A percentile compares a stretch with the other conserved stretches of the same genome.
Evolutionary conservation across 1,139 yeast genomes (phyloP).

Genomic region (Scheffersomyces illinoinensis): DNA sequence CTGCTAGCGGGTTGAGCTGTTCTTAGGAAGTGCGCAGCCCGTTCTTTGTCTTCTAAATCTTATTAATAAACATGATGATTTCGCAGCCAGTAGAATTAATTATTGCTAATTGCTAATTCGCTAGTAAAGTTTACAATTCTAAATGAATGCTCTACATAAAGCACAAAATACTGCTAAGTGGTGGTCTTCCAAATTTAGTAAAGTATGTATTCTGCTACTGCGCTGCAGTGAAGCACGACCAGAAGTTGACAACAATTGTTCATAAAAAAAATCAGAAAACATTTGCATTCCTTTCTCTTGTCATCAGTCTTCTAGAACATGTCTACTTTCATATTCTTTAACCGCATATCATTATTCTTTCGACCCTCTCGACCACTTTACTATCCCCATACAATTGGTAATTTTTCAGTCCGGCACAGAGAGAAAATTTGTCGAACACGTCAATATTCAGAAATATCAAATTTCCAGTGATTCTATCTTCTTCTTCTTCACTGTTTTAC

Average conservation of each 20-base stretch:
- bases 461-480: not conserved
- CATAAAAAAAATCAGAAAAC: too few relatives aligned
- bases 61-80: not conserved
- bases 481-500: not conserved
- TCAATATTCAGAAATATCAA: not conserved
- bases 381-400: not conserved
- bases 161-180: too few relatives aligned
- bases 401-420: not conserved
- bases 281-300: not conserved
- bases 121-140: not conserved
- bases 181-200: too few relatives aligned
- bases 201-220: too few relatives aligned
- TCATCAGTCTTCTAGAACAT: not conserved
- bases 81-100: not conserved
- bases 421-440: not conserved
- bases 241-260: not conserved
- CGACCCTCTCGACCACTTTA: not conserved
- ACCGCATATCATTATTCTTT: too few relatives aligned
- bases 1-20: not conserved
- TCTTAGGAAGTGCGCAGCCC: not conserved
- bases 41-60: not conserved
- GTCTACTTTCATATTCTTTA: not conserved
- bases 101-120: not conserved
- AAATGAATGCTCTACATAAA: not conserved
- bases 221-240: not conserved